Base-by-base conservation (phyloP, 495 filamentous ascomycete species). In the Penicillium flavigenum region DNA sequence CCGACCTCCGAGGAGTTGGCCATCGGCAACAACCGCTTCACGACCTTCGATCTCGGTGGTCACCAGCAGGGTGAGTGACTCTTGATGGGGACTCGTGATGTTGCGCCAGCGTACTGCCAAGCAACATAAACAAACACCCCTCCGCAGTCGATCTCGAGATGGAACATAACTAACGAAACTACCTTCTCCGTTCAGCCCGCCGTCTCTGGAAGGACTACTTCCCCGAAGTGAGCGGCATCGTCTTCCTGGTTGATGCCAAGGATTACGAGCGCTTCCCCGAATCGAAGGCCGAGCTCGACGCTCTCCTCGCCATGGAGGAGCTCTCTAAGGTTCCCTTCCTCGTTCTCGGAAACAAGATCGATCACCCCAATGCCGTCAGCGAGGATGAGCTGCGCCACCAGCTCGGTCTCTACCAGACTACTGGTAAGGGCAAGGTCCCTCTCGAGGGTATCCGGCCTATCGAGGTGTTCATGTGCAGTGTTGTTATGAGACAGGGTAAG, bases 131-230 rank as follows among this genome's bases (percentile, higher is more conserved):
- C 24, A 26, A 6, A 26, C 24, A n/a, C 36, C 14, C 36, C 34
- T n/a, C 14, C 36, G n/a, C 16, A 17, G 3, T 39, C 16, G n/a
- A 39, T 20, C 17, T 12, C 20, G n/a, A 20, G 36, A 48, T 20
- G 0, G 46, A 44, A 39, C 36, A 20, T 54, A 57, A 29, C 29
- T 42, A 14, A 43, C 26, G 20, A 38, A 9, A 6, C 27, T 38
- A 38, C 31, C 45, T 43, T 51, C 41, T 29, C 24, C 48, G n/a
- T 60, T 39, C 63, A 94, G 94, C 93, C 53, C 92, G 95, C 48
- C 91, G 95, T 65, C 84, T 98, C 59, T 98, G 94, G 92, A 92
- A 92, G 67, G 94, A 98, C 70, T 95, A 95, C 75, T 96, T 98
- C 87, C 95, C 94, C 71, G 94, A 98, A 82, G 94, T 98, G 47